Evolutionary conservation across 2,329 filamentous ascomycete genomes (phyloP).

Genomic region (Periconia macrospinosa): DNA sequence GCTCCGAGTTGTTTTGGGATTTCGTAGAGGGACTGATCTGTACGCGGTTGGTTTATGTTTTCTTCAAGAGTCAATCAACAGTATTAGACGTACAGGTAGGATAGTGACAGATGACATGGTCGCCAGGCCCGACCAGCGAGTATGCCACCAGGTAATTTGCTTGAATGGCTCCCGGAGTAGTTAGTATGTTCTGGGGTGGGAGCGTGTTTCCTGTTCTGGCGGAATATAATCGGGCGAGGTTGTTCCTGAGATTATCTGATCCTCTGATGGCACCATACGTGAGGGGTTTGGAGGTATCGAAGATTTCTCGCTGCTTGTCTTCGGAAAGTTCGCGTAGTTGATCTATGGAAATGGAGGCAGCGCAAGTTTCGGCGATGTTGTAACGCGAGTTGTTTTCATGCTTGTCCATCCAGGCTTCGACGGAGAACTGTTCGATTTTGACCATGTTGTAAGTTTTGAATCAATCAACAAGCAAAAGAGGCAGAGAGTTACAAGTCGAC

Average conservation of each 20-base stretch:
- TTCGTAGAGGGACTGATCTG: constrained; percentile 72
- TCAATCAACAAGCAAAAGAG: too few relatives aligned
- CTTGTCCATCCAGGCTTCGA: constrained; percentile 70
- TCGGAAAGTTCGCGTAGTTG: constrained; percentile 64
- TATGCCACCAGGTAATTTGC: constrained; percentile 85
- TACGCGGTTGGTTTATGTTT: background rate
- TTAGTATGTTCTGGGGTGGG: constrained; percentile 66
- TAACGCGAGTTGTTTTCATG: constrained; percentile 57
- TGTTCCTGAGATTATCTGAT: constrained; percentile 63
- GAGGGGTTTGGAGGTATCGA: constrained; percentile 60
- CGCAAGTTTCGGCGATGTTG: constrained; percentile 81
- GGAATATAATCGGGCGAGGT: constrained; percentile 68
- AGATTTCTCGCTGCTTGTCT: constrained; percentile 54
- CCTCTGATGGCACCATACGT: constrained; percentile 76
- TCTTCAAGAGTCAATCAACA: background rate
- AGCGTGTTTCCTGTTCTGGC: constrained; percentile 53
- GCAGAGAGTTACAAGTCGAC: too few relatives aligned
- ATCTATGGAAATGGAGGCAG: constrained; percentile 71
- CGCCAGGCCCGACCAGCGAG: constrained; percentile 68
- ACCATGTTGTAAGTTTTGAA: constrained; percentile 51
- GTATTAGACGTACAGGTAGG: constrained; percentile 60
- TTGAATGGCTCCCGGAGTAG: constrained; percentile 78
- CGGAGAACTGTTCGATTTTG: constrained; percentile 64
- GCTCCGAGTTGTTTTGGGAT: constrained; percentile 75
- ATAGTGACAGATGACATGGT: constrained; percentile 85